These are phyloP conservation scores for Mucor plumbeus DNA, from an alignment of 371 early-diverging fungal species.

Conservation along the genomic window DNA sequence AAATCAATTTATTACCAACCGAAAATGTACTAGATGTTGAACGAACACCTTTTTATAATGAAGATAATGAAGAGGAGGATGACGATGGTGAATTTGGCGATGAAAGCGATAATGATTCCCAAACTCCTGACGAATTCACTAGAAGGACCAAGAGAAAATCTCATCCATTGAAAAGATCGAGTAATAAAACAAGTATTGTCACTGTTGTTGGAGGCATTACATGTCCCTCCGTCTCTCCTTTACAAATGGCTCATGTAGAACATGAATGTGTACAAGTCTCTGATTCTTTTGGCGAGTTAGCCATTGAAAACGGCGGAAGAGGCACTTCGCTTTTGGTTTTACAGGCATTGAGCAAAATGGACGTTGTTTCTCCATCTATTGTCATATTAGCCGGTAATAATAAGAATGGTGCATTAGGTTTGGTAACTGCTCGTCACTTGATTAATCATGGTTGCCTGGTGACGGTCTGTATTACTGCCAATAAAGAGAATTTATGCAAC, in stretches of 20 bases:
- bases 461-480: constrained; percentile 62
- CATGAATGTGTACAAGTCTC: constrained; percentile 47
- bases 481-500: constrained; percentile 37
- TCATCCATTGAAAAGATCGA: background rate
- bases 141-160: constrained; percentile 2
- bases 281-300: constrained; percentile 7
- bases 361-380: constrained; percentile 68
- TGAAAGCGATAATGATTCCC: constrained; percentile 47
- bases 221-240: constrained; percentile 60
- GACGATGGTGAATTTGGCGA: constrained; percentile 46
- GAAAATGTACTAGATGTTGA: constrained; percentile 63
- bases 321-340: constrained; percentile 72
- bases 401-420: constrained; percentile 72
- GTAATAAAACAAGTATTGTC: constrained; percentile 10
- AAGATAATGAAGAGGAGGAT: constrained; percentile 34
- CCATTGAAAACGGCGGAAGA: constrained; percentile 77
- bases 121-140: constrained; percentile 32
- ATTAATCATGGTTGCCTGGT: constrained; percentile 76
- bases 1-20: constrained; percentile 51
- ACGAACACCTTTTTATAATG: constrained; percentile 3
- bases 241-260: constrained; percentile 75
- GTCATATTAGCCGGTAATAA: constrained; percentile 77
- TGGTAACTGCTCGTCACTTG: constrained; percentile 75
- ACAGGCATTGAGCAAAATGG: constrained; percentile 65
- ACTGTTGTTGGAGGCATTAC: constrained; percentile 23